phyloP scores from a whole-genome alignment of 2,329 filamentous ascomycete genomes.

The Scopulariopsis brevicaulis region DNA sequence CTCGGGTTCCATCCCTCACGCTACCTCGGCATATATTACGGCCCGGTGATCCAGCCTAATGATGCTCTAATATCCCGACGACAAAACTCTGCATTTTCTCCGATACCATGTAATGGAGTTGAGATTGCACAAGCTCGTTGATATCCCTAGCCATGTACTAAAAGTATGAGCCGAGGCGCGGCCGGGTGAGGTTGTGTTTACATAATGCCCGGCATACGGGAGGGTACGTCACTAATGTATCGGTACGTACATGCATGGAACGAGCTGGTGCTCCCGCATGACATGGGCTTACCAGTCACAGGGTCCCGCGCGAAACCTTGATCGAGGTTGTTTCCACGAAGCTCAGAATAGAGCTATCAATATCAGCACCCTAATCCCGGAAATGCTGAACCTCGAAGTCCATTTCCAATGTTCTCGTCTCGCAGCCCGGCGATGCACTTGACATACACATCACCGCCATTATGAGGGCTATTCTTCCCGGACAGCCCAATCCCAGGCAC shows the following conservation, averaged over 20 bases:
- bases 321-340: background rate
- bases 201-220: too few species aligned
- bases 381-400: background rate
- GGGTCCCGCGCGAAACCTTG: background rate
- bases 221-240: background rate
- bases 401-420: background rate
- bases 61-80: too few species aligned
- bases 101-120: too few species aligned
- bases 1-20: too few species aligned
- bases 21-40: too few species aligned
- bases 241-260: background rate
- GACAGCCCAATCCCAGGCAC: conserved; percentile 65
- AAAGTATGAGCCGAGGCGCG: too few species aligned
- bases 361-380: background rate
- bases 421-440: background rate
- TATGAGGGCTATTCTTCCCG: conserved; percentile 72
- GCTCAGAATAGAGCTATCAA: background rate
- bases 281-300: background rate
- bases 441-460: conserved; percentile 17
- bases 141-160: too few species aligned
- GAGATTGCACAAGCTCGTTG: too few species aligned
- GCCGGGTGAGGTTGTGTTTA: too few species aligned
- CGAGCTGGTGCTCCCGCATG: background rate
- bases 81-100: too few species aligned
- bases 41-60: too few species aligned